These are phyloP conservation scores for Panicum hallii DNA, from an alignment of 202 grass and related monocot species.

Conservation along the genomic window DNA sequence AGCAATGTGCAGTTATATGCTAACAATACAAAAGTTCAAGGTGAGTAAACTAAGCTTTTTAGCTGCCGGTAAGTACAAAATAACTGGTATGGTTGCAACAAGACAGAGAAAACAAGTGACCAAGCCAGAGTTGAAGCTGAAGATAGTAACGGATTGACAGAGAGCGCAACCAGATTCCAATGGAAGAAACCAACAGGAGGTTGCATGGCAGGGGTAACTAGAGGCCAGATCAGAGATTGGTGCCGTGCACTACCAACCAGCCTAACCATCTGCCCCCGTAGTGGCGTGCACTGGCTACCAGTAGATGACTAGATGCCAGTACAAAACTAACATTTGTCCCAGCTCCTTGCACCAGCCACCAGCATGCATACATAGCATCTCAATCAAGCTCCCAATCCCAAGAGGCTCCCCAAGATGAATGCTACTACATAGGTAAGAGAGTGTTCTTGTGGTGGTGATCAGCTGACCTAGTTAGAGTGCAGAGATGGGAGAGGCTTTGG, in stretches of 20 bases:
- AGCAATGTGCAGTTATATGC: neutral
- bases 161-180: conserved; percentile 48
- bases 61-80: neutral
- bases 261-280: conserved; percentile 41
- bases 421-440: conserved; percentile 23
- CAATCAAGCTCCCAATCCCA: conserved; percentile 38
- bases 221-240: conserved; percentile 55
- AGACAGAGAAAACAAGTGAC: conserved; percentile 4
- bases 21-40: neutral
- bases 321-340: conserved; percentile 44
- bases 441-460: neutral
- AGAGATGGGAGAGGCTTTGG: conserved; percentile 63
- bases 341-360: conserved; percentile 15
- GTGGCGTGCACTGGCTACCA: conserved; percentile 28
- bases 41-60: neutral
- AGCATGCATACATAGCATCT: conserved; percentile 17
- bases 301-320: conserved; percentile 36
- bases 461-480: conserved; percentile 16
- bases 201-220: conserved; percentile 54
- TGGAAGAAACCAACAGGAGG: conserved; percentile 69
- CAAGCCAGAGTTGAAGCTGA: neutral
- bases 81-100: neutral
- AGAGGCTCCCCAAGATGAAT: conserved; percentile 35
- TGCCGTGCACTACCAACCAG: conserved; percentile 41
- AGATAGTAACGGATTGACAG: conserved; percentile 4